A percentile compares a stretch with the other conserved stretches of the same genome.
Evolutionary conservation across 2,329 filamentous ascomycete genomes (phyloP).

Genomic region (Ambrosiella beaveri): DNA sequence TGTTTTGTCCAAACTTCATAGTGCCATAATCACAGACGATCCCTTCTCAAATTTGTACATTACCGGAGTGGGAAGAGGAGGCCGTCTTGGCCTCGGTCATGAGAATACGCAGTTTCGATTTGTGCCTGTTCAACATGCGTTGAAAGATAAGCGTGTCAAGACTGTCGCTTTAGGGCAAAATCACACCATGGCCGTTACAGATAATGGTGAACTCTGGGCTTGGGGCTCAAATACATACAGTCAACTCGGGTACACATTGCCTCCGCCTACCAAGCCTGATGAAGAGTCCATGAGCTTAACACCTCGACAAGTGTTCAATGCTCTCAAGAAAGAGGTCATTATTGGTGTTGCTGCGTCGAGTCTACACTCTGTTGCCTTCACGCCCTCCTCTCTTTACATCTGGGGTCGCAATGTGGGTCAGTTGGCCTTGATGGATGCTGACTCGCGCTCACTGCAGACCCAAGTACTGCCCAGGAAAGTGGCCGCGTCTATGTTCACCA

Average conservation of each 20-base stretch:
- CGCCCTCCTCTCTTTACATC: conserved; percentile 63
- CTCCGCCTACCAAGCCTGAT: conserved; percentile 47
- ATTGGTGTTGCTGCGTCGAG: conserved; percentile 74
- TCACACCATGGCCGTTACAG: conserved; percentile 71
- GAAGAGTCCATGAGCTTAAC: conserved; percentile 68
- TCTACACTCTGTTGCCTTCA: conserved; percentile 83
- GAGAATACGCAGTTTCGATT: conserved; percentile 82
- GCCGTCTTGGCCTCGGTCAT: conserved; percentile 73
- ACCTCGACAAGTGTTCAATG: conserved; percentile 80
- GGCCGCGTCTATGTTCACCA: conserved; percentile 63
- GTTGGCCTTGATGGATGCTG: conserved; percentile 82
- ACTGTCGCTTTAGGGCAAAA: conserved; percentile 80
- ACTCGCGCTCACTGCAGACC: conserved; percentile 76
- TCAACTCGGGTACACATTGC: conserved; percentile 72
- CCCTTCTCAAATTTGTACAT: conserved; percentile 81
- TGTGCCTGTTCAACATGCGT: conserved; percentile 59
- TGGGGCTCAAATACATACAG: conserved; percentile 82
- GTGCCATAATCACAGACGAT: conserved; percentile 72
- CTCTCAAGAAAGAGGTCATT: conserved; percentile 71
- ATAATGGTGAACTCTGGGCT: conserved; percentile 78
- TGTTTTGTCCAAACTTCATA: conserved; percentile 79
- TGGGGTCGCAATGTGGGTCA: conserved; percentile 95
- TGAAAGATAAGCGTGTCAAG: conserved; percentile 56
- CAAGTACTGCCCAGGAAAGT: conserved; percentile 73
- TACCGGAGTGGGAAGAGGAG: conserved; percentile 80